Conservation (phyloP, 345 rosid genomes). For the Dimocarpus longan region DNA sequence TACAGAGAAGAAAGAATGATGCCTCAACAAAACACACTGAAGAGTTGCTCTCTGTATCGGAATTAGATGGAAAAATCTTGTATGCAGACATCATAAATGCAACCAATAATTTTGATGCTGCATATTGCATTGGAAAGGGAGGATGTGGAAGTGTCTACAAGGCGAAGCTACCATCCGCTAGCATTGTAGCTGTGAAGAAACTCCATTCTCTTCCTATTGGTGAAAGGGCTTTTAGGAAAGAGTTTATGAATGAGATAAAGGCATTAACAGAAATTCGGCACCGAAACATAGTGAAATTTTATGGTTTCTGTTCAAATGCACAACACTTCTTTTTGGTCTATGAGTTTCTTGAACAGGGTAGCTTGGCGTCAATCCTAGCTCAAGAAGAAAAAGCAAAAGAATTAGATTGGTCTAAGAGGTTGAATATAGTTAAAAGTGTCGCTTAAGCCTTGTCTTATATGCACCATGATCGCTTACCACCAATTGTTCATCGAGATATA, state of each 20-base stretch:
- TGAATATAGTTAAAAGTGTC: constrained; percentile 17
- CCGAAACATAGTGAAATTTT: constrained; percentile 36
- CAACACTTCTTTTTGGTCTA: constrained; percentile 35
- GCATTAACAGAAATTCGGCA: constrained; percentile 33
- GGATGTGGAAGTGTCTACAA: constrained; percentile 37
- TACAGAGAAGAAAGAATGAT: neutral
- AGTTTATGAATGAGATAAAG: constrained; percentile 28
- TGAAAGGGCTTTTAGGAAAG: constrained; percentile 10
- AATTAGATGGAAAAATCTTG: constrained; percentile 21
- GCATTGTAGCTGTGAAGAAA: constrained; percentile 41
- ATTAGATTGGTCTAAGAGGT: constrained; percentile 32
- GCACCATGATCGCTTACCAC: constrained; percentile 30
- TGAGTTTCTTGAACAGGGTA: constrained; percentile 38
- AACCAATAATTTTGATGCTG: constrained; percentile 20
- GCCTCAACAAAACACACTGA: neutral
- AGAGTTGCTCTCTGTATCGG: constrained; percentile 17
- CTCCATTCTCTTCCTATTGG: constrained; percentile 18
- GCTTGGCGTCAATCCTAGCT: constrained; percentile 19
- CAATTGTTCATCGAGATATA: constrained; percentile 37
- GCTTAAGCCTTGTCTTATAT: constrained; percentile 38
- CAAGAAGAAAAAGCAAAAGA: constrained; percentile 6
- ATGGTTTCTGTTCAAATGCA: constrained; percentile 34
- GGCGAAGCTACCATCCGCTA: constrained; percentile 23
- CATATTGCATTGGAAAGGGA: constrained; percentile 35
- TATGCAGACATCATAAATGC: constrained; percentile 31